These are phyloP conservation scores for Dendrobium catenatum DNA, from an alignment of 106 monocot genomes.

Conservation along the genomic window DNA sequence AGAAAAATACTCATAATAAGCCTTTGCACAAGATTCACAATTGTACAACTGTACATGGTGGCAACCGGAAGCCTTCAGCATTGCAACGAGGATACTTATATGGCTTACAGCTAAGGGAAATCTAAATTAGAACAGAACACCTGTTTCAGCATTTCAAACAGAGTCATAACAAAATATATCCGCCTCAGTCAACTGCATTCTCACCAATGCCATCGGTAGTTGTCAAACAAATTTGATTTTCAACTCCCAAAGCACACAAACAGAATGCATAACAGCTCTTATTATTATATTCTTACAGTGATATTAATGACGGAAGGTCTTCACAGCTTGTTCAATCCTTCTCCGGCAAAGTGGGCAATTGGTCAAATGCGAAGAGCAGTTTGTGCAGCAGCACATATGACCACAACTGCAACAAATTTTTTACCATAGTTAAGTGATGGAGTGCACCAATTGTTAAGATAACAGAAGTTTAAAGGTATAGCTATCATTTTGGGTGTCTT, in stretches of 20 bases:
- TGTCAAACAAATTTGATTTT: no score
- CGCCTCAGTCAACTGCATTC: no score
- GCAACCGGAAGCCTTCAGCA: background rate
- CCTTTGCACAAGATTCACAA: background rate
- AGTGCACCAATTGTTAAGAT: background rate
- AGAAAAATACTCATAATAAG: background rate
- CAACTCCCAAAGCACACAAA: background rate
- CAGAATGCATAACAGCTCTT: background rate
- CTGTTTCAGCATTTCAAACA: no score
- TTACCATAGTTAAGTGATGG: background rate
- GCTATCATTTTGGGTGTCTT: no score
- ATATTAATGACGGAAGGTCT: constrained; percentile 66
- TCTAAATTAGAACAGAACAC: no score
- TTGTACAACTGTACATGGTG: background rate
- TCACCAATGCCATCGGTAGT: no score
- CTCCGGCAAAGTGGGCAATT: constrained; percentile 87
- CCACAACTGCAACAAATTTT: constrained; percentile 55
- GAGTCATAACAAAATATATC: no score
- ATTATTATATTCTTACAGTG: background rate
- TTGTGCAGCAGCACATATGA: constrained; percentile 93
- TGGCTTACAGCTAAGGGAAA: no score
- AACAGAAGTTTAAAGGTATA: background rate
- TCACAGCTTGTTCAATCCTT: constrained; percentile 77
- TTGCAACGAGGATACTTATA: background rate
- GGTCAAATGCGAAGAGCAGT: constrained; percentile 69